phyloP scores from a whole-genome alignment of 345 rosid genomes.

The Bruguiera gymnorhiza region DNA sequence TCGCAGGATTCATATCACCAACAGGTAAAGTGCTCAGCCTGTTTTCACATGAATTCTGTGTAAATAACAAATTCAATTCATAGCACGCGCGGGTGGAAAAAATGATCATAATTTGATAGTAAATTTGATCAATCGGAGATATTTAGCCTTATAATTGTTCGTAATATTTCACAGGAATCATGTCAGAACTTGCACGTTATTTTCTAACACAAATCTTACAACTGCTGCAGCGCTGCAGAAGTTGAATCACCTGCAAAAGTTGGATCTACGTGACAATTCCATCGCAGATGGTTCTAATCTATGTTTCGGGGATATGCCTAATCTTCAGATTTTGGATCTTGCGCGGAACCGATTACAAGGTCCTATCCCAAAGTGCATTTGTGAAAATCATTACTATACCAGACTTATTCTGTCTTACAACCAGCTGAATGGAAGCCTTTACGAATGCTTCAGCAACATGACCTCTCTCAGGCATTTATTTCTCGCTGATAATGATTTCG shows the following conservation, averaged over 20 bases:
- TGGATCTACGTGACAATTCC: slow-evolving; percentile 8
- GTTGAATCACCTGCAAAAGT: slow-evolving; percentile 2
- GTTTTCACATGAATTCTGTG: too few species aligned
- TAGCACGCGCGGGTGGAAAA: too few species aligned
- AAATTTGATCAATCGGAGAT: too few species aligned
- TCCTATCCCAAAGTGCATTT: slow-evolving; percentile 3
- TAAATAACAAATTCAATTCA: too few species aligned
- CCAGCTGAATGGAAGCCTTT: slow-evolving; percentile 2
- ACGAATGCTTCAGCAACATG: slow-evolving; percentile 8
- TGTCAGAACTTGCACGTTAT: too few species aligned
- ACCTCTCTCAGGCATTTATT: neutral
- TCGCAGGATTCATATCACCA: slow-evolving; percentile 19
- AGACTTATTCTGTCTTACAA: slow-evolving; percentile 2
- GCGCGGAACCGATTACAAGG: slow-evolving; percentile 5
- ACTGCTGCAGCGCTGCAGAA: slow-evolving; percentile 8
- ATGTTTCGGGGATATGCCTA: slow-evolving; percentile 9
- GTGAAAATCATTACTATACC: neutral
- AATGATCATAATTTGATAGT: too few species aligned
- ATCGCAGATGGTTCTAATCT: slow-evolving; percentile 6
- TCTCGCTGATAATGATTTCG: slow-evolving; percentile 5
- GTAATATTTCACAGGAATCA: too few species aligned
- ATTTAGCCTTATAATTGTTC: too few species aligned
- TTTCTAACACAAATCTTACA: neutral
- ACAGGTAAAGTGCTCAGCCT: neutral
- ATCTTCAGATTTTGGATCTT: slow-evolving; percentile 8